Percentiles rank a stretch among this genome's conserved stretches.
These are phyloP conservation scores for Tetrapisispora phaffii DNA, from an alignment of 805 yeast species.

Conservation along the genomic window DNA sequence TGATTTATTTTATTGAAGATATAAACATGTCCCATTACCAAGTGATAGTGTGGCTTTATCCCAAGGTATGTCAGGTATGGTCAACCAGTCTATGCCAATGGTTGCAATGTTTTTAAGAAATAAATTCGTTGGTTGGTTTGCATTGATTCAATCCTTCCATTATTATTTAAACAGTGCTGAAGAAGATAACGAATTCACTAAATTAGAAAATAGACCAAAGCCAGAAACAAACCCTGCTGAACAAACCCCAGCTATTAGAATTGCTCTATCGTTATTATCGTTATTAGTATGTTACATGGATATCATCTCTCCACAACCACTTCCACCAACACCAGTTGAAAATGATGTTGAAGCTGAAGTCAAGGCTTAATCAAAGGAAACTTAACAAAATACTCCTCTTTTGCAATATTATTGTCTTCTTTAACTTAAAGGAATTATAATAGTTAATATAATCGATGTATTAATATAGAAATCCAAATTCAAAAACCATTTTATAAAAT, in stretches of 20 bases:
- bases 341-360: not conserved
- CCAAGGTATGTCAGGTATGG: slow-evolving; percentile 31
- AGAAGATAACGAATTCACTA: slow-evolving; percentile 24
- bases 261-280: slow-evolving; percentile 39
- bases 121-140: slow-evolving; percentile 38
- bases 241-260: slow-evolving; percentile 36
- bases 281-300: slow-evolving; percentile 47
- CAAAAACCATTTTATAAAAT: too few relatives aligned
- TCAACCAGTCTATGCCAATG: slow-evolving; percentile 52
- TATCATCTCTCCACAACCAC: slow-evolving; percentile 34
- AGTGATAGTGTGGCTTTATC: slow-evolving; percentile 37
- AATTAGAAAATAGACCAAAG: slow-evolving; percentile 24
- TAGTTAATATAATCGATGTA: too few relatives aligned
- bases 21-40: slow-evolving; percentile 41
- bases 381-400: not conserved
- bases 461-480: too few relatives aligned
- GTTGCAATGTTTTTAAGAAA: slow-evolving; percentile 56
- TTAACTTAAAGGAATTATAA: too few relatives aligned
- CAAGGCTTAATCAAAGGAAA: not conserved
- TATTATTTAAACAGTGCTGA: slow-evolving; percentile 16
- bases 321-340: not conserved
- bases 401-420: too few relatives aligned
- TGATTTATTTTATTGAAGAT: slow-evolving; percentile 16
- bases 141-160: slow-evolving; percentile 41
- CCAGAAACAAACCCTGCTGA: slow-evolving; percentile 18